Base-by-base conservation (phyloP, 2,329 filamentous ascomycete genomes). In the Cytospora leucostoma region DNA sequence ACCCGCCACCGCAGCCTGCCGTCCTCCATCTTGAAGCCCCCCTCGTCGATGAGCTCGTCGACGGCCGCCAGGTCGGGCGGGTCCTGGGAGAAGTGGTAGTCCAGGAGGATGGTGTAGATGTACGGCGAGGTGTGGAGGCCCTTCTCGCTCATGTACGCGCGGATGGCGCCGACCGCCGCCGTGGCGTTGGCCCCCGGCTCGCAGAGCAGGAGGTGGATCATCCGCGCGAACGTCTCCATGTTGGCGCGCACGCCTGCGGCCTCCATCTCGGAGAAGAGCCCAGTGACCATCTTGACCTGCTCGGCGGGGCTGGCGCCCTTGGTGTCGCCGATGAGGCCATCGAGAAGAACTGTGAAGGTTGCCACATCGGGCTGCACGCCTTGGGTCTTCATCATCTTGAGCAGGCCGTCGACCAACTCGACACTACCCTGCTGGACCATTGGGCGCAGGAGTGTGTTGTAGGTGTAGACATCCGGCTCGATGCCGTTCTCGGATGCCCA, bases 281-380 rank as follows among this genome's bases (percentile, higher is more conserved):
- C 71, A n/a, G 79, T 69, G 7, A 92, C 79, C 19, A 80, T 77
- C 2, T 74, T 71, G 21, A 78, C 61, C 71, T 89, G 87, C 60
- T 86, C 79, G 12, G 78, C 73, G 0, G 79, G 73, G 2, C 77
- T 72, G 55, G 79, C 70, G 34, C 70, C 62, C 44, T 75, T 70
- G 50, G 85, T 74, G 49, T 74, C 68, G 66, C 76, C 71, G 69
- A 85, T 76, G 65, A 84, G 74, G 70, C 82, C 83, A 50, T 89
- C 86, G 8, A 95, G 78, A 62, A 95, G 80, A 66, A 92, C 85
- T 27, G 87, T 90, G 73, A 91, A 91, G 0, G 92, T 95, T 7
- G 82, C 83, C n/a, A 81, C 78, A 72, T 93, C 86, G 1, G 88
- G 83, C 35, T 79, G 68, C 34, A 92, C 73, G 2, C 80, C 79